phyloP scores from a whole-genome alignment of 768 basidiomycete species.

The Boletellus emodensis region DNA sequence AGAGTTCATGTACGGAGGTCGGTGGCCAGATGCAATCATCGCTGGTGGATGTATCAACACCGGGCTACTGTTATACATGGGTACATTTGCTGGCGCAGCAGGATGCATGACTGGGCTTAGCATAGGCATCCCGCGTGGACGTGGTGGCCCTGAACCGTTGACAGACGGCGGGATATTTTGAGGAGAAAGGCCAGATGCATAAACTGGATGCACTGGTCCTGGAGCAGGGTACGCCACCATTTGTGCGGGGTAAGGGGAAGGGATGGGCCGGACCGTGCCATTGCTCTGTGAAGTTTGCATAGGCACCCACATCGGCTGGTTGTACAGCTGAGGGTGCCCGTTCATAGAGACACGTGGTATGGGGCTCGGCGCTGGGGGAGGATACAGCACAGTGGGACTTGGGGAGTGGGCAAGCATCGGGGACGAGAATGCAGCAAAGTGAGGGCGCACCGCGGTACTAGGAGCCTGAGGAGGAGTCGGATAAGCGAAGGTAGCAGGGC shows the following conservation, averaged over 20 bases:
- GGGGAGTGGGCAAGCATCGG: constrained; percentile 74
- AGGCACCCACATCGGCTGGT: constrained; percentile 65
- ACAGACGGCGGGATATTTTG: constrained; percentile 34
- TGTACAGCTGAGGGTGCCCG: constrained; percentile 57
- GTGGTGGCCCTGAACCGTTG: constrained; percentile 30
- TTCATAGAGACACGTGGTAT: constrained; percentile 63
- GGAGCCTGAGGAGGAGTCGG: constrained; percentile 42
- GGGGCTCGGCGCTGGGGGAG: constrained; percentile 58
- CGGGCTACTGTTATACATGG: constrained; percentile 67
- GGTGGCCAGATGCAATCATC: constrained; percentile 33
- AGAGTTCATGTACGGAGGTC: constrained; percentile 41
- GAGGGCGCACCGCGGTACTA: constrained; percentile 47
- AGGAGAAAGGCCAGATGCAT: constrained; percentile 38
- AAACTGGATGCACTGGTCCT: constrained; percentile 44
- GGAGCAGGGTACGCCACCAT: constrained; percentile 65
- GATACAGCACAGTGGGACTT: constrained; percentile 63
- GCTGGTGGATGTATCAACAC: constrained; percentile 57
- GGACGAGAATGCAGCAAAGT: constrained; percentile 59
- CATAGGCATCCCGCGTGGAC: constrained; percentile 53
- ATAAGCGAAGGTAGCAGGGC: constrained; percentile 26
- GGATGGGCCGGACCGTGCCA: constrained; percentile 50
- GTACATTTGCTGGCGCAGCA: constrained; percentile 38
- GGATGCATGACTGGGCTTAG: constrained; percentile 73
- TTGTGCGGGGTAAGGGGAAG: constrained; percentile 61
- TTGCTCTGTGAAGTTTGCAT: constrained; percentile 43